phyloP scores from a whole-genome alignment of 129 eudicot species.

The Arctium lappa region DNA sequence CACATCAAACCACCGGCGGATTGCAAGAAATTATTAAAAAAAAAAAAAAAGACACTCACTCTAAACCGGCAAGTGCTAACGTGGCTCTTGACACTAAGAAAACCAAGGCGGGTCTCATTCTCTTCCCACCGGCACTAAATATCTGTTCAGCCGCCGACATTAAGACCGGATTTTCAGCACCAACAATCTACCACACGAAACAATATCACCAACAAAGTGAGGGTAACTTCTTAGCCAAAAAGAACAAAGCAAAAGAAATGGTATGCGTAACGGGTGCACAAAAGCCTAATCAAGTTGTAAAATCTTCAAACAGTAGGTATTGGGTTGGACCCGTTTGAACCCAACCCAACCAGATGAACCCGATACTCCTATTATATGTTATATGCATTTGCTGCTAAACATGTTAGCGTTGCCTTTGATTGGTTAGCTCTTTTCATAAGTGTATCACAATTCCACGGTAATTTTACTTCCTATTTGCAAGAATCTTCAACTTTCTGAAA shows the following conservation, averaged over 20 bases:
- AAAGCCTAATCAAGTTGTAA: not conserved
- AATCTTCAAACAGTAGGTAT: not conserved
- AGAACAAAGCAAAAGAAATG: not conserved
- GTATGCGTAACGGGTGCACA: not conserved
- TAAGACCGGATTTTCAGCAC: conserved; percentile 92
- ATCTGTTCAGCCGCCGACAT: conserved; percentile 98
- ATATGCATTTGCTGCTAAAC: not conserved
- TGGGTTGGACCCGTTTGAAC: not conserved
- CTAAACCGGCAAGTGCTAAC: conserved; percentile 63
- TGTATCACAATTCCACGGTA: not conserved
- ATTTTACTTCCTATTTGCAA: not conserved
- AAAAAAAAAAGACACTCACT: conserved; percentile 41
- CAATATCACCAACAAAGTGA: conserved; percentile 25
- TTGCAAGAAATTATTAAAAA: not conserved
- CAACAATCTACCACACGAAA: conserved; percentile 68
- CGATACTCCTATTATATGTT: not conserved
- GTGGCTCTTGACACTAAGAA: conserved; percentile 94
- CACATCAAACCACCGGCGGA: not conserved
- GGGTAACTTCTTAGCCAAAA: not conserved
- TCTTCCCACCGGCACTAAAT: conserved; percentile 96
- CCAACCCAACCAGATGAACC: not conserved
- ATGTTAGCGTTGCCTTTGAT: too few species aligned
- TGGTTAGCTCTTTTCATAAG: not conserved
- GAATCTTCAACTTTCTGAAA: not conserved
- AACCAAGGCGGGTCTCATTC: conserved; percentile 96